These are phyloP conservation scores for Penicillium frequentans DNA, from an alignment of 2,329 filamentous ascomycete genomes.

Conservation along the genomic window DNA sequence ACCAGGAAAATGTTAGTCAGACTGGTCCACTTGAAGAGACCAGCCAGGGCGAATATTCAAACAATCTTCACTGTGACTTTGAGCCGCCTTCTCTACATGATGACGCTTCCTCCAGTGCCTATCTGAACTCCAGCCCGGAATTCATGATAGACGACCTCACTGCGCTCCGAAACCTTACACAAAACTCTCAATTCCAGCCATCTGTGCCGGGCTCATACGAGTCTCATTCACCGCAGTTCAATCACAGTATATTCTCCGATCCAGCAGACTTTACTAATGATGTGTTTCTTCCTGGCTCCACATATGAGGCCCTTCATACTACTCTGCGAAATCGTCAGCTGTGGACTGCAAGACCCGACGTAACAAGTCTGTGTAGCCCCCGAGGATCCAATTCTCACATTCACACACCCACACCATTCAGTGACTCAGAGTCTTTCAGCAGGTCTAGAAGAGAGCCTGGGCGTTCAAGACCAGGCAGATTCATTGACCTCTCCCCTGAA, in stretches of 20 bases:
- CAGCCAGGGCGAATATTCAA: background rate
- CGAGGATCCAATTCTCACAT: constrained; percentile 16
- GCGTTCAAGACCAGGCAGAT: constrained; percentile 17
- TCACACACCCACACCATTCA: constrained; percentile 11
- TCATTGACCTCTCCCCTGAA: constrained; percentile 28
- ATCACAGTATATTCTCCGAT: constrained; percentile 26
- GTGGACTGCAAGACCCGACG: constrained; percentile 45
- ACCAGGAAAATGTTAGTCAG: background rate
- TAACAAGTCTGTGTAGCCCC: constrained; percentile 33
- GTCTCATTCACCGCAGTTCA: constrained; percentile 23
- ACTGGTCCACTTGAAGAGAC: background rate
- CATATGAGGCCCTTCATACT: constrained; percentile 50
- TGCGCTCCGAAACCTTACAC: constrained; percentile 16
- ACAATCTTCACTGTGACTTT: constrained; percentile 3
- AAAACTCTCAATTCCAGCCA: constrained; percentile 8
- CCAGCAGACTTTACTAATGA: constrained; percentile 44
- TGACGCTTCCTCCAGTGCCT: constrained; percentile 19
- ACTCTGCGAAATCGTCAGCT: constrained; percentile 49
- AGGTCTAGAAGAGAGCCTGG: constrained; percentile 6
- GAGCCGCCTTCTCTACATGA: background rate
- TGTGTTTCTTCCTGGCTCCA: constrained; percentile 50
- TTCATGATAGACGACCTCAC: constrained; percentile 23
- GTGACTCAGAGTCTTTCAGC: constrained; percentile 4
- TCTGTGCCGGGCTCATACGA: constrained; percentile 17
- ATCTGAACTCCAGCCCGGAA: constrained; percentile 26